Evolutionary conservation across 192 early-diverging fungal species (phyloP).

Genomic region (Chytriomyces hyalinus): DNA sequence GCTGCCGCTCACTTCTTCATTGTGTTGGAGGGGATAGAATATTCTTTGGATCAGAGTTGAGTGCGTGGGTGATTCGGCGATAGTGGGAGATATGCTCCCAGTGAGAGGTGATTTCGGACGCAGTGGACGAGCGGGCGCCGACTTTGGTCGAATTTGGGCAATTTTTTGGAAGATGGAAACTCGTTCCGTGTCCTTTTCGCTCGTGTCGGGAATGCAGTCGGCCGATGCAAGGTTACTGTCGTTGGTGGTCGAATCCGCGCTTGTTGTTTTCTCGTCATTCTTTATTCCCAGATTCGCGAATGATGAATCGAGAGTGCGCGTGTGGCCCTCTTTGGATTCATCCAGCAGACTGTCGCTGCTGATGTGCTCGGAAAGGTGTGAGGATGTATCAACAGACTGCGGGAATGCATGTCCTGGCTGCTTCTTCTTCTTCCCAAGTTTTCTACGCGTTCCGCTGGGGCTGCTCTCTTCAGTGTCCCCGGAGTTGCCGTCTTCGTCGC

Average conservation of each 20-base stretch:
- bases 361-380: too few relatives aligned
- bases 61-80: too few relatives aligned
- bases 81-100: too few relatives aligned
- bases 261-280: too few relatives aligned
- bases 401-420: neutral
- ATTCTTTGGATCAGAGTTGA: conserved; percentile 8
- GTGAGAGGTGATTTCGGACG: neutral
- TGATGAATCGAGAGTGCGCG: too few relatives aligned
- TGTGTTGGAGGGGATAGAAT: conserved; percentile 13
- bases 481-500: conserved; percentile 13
- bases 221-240: too few relatives aligned
- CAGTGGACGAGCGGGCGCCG: conserved; percentile 2
- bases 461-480: conserved; percentile 25
- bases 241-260: too few relatives aligned
- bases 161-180: conserved; percentile 13
- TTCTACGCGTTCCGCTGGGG: neutral
- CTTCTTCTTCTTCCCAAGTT: neutral
- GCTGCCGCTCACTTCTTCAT: neutral
- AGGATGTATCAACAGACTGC: neutral
- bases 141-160: conserved; percentile 15
- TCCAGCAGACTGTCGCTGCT: too few relatives aligned
- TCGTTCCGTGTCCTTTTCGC: neutral
- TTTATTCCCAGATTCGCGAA: too few relatives aligned
- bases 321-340: too few relatives aligned
- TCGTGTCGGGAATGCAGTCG: neutral